Evolutionary conservation across 208 protist species (phyloP), one percentile per base, ranked within the genome.

Genomic region (Acanthamoeba sp.): DNA sequence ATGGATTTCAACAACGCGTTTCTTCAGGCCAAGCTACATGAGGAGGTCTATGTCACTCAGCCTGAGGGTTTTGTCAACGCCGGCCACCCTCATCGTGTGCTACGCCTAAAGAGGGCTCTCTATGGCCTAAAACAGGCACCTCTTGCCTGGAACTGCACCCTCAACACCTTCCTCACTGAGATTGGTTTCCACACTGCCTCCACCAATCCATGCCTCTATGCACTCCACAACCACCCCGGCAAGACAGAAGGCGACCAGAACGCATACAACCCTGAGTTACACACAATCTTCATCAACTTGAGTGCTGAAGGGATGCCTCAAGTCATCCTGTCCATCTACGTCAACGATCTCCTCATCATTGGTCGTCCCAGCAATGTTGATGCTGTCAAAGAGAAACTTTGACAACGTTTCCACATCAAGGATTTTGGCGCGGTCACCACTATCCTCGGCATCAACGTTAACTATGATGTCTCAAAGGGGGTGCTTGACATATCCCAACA

Each of bases 1-100:
- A 93, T 93, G 29, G 59, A 93, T 78, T 18, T 93, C 38, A 14
- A 80, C 40, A 59, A n/a, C 34, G 59, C 88, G 1, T 93, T 93
- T 55, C 66, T 93, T 52, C 40, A 93, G 29, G 88, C 45, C 18
- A 29, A 48, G 27, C 88, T 93, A 52, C n/a, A n/a, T n/a, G n/a
- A n/a, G n/a, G n/a, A n/a, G n/a, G n/a, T n/a, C n/a, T n/a, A n/a
- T n/a, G n/a, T 93, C 2, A 48, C n/a, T 42, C 88, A 93, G 29
- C 59, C 50, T 93, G 50, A 93, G 78, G 59, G 88, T 27, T 93
- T 93, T 34, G 34, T 80, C 2, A 20, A 40, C 32, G 0, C 9
- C 2, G 32, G 34, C 16, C 40, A 78, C 32, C 88, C 88, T 55
- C 14, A 93, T 59, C 34, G 52, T 32, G 66, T 93, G 32, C 78